Evolutionary conservation across 495 filamentous ascomycete species (phyloP).

Genomic region (Aspergillus campestris): DNA sequence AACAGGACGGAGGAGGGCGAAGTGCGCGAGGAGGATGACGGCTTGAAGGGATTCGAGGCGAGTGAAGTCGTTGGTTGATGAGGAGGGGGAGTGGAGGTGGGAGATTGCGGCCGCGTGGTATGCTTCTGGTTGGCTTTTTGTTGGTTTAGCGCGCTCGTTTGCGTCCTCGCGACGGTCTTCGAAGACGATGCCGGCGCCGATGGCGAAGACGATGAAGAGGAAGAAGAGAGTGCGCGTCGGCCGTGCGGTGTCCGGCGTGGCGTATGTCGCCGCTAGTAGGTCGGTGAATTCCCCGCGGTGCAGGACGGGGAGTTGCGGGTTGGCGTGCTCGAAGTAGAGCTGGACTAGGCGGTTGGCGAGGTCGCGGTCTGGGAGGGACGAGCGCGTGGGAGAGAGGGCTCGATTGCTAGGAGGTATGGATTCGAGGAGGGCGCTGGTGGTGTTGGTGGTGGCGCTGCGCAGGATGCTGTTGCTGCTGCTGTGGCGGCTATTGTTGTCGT

Average conservation of each 20-base stretch:
- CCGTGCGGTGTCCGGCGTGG: slow-evolving; percentile 55
- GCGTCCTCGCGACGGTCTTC: slow-evolving; percentile 29
- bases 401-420: slow-evolving; percentile 87
- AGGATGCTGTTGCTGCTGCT: too few species aligned
- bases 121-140: slow-evolving; percentile 73
- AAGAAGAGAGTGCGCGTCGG: slow-evolving; percentile 67
- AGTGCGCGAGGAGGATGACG: slow-evolving; percentile 76
- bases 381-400: slow-evolving; percentile 70
- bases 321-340: slow-evolving; percentile 87
- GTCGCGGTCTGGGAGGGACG: slow-evolving; percentile 66
- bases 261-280: slow-evolving; percentile 70
- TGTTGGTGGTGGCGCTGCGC: slow-evolving; percentile 29
- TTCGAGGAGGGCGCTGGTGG: slow-evolving; percentile 74
- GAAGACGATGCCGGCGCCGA: slow-evolving; percentile 83
- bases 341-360: slow-evolving; percentile 60
- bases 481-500: too few species aligned
- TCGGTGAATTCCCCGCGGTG: slow-evolving; percentile 76
- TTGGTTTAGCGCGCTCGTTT: slow-evolving; percentile 13
- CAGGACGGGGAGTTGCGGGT: slow-evolving; percentile 84
- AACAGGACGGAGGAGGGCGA: slow-evolving; percentile 79
- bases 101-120: slow-evolving; percentile 88
- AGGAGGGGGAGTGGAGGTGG: slow-evolving; percentile 69
- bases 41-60: slow-evolving; percentile 85
- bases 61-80: slow-evolving; percentile 53
- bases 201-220: slow-evolving; percentile 94